Conservation (phyloP, 2,329 filamentous ascomycete species). For the Pseudocercospora cruenta region DNA sequence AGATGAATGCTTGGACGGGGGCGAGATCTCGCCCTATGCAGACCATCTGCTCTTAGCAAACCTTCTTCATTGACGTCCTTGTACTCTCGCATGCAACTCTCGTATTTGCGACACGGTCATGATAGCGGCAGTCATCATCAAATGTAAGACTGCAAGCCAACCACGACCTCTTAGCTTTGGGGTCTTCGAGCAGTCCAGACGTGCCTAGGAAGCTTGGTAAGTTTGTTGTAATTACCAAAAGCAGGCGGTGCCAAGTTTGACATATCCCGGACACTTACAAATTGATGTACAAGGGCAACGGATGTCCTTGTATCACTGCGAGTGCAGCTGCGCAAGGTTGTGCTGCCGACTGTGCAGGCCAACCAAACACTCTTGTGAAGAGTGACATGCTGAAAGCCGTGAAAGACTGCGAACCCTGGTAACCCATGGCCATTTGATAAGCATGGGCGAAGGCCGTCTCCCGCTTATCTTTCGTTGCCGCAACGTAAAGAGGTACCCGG, state of each 20-base stretch:
- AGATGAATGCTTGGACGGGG: neutral
- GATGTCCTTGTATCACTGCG: constrained; percentile 22
- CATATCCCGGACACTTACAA: constrained; percentile 62
- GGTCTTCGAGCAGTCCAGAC: constrained; percentile 53
- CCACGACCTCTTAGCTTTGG: constrained; percentile 22
- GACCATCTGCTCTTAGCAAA: neutral
- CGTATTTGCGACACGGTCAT: neutral
- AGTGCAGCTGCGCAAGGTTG: constrained; percentile 66
- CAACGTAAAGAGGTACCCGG: constrained; percentile 65
- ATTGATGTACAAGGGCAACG: constrained; percentile 62
- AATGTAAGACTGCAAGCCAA: neutral
- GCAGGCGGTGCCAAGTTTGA: neutral
- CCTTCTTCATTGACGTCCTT: neutral
- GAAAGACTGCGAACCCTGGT: constrained; percentile 30
- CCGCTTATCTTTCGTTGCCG: constrained; percentile 66
- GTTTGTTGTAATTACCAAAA: constrained; percentile 17
- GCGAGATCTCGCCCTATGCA: neutral
- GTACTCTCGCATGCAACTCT: neutral
- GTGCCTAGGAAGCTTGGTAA: constrained; percentile 42
- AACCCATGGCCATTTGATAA: constrained; percentile 76
- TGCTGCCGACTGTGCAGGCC: constrained; percentile 62
- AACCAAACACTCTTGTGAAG: constrained; percentile 67
- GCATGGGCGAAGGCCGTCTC: constrained; percentile 73
- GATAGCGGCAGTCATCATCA: neutral
- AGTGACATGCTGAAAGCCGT: constrained; percentile 35